Base-by-base conservation (phyloP, 495 filamentous ascomycete genomes). In the Pyronema omphalodes region DNA sequence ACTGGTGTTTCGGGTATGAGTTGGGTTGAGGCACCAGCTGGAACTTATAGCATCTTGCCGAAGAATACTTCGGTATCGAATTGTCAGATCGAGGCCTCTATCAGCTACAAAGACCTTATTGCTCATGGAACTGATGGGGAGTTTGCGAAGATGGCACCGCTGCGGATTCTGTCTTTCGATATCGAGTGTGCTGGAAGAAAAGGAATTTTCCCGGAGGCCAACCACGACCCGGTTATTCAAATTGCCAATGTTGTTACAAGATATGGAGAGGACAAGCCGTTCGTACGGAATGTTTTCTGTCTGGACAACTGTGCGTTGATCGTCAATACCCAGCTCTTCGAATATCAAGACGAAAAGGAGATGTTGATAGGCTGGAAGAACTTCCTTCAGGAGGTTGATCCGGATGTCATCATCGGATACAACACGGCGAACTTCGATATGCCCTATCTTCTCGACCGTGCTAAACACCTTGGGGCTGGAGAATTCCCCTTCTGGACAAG, bases 371-470 rank as follows among this genome's bases (percentile, higher is more conserved):
- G 75, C 17, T 99, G 91, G 91, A 78, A 78, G 58, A 75, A 93
- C 47, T 99, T 99, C 60, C 68, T 99, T 4, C 74, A 88, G 46
- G 80, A 85, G 64, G 91, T 91, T 2, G 91, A 99, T 60, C 89
- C 91, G 0, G 91, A 99, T 68, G 80, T 99, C 29, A 96, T 99
- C 61, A 99, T 91, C 56, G 91, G 91, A 44, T 99, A 99, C 76
- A 99, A 99, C 66, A 95, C 94, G 70, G 73, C 84, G 60, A 99
- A 99, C 68, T 99, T 99, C 70, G 91, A 99, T 70, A 94, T 99
- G 59, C 88, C 91, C 3, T 99, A 99, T 64, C 77, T 99, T 3
- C 74, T 99, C 15, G 84, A 94, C 23, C 80, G 91, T 15, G 91
- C 91, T 15, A 84, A 78, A 54, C 78, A 93, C 62, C 71, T 99